Evolutionary conservation across 768 basidiomycete genomes (phyloP).

Genomic region (Amanita muscaria): DNA sequence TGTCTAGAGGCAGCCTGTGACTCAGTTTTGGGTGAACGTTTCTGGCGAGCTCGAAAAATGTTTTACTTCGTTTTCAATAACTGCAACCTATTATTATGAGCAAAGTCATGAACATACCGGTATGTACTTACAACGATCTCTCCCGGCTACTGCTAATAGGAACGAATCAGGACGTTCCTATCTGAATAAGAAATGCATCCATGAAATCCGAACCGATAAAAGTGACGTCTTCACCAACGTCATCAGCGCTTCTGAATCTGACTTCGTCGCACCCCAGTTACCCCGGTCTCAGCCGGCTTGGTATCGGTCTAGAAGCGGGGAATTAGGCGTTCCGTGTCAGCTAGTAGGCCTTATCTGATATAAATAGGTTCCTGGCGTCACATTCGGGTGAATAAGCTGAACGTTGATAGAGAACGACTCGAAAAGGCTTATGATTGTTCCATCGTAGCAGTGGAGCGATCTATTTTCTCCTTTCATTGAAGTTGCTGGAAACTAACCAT

Average conservation of each 20-base stretch:
- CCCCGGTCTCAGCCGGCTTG: no score
- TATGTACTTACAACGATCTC: constrained; percentile 21
- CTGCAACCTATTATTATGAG: constrained; percentile 93
- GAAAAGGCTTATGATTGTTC: constrained; percentile 49
- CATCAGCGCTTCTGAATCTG: constrained; percentile 76
- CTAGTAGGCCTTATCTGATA: constrained; percentile 88
- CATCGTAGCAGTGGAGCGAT: neutral
- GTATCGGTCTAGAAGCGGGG: no score
- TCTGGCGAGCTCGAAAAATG: neutral
- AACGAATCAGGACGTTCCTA: constrained; percentile 71
- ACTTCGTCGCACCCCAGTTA: no score
- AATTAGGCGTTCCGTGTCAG: constrained; percentile 47
- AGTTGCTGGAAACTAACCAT: constrained; percentile 81
- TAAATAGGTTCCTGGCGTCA: constrained; percentile 95
- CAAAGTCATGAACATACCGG: constrained; percentile 98
- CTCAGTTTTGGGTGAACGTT: no score
- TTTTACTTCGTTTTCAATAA: neutral
- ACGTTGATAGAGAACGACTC: constrained; percentile 83
- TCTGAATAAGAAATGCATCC: constrained; percentile 95
- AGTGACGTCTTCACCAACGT: constrained; percentile 97
- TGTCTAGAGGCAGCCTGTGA: constrained; percentile 88
- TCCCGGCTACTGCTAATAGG: constrained; percentile 5
- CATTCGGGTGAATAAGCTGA: constrained; percentile 79
- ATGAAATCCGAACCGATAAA: constrained; percentile 99
- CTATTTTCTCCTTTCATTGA: constrained; percentile 10